Percentiles rank a stretch among this genome's conserved stretches.
Conservation (phyloP, 2,329 filamentous ascomycete species). For the Leptographium galeiforme region DNA sequence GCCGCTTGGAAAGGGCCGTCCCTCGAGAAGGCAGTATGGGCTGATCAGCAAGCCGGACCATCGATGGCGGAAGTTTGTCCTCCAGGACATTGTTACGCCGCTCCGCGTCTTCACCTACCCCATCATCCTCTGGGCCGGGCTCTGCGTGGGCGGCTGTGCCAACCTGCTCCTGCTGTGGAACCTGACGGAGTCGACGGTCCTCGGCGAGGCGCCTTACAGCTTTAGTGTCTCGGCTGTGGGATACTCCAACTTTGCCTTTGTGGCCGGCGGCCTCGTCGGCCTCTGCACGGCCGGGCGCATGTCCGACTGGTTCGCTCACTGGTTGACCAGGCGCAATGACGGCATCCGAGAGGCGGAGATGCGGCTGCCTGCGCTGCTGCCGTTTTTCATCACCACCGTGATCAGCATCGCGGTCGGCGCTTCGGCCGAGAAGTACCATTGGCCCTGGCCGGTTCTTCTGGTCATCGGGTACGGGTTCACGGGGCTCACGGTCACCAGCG, state of each 20-base stretch:
- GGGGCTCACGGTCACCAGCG: constrained; percentile 24
- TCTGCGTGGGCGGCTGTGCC: constrained; percentile 16
- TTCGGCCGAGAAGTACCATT: constrained; percentile 30
- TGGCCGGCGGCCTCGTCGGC: constrained; percentile 26
- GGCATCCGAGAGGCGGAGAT: constrained; percentile 34
- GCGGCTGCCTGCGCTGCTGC: constrained; percentile 27
- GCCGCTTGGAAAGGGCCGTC: constrained; percentile 10
- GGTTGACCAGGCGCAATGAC: constrained; percentile 23
- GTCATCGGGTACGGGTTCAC: constrained; percentile 29
- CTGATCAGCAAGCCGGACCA: constrained; percentile 13
- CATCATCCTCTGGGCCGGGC: constrained; percentile 17
- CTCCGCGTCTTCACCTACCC: constrained; percentile 14
- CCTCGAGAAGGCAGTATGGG: constrained; percentile 14
- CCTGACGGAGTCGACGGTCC: constrained; percentile 33
- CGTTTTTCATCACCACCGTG: constrained; percentile 29
- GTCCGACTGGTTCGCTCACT: constrained; percentile 27
- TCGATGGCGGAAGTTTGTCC: constrained; percentile 11
- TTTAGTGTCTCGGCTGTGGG: constrained; percentile 30
- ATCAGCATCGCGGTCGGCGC: constrained; percentile 30
- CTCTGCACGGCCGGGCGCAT: constrained; percentile 27
- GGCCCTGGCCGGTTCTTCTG: constrained; percentile 33
- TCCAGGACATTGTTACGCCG: constrained; percentile 17
- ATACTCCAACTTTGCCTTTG: constrained; percentile 32
- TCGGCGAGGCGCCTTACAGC: constrained; percentile 29
- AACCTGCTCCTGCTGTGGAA: constrained; percentile 31